Percentiles rank a stretch among this genome's conserved stretches.
phyloP scores from a whole-genome alignment of 2,329 filamentous ascomycete species.

The Alternaria arbusti region DNA sequence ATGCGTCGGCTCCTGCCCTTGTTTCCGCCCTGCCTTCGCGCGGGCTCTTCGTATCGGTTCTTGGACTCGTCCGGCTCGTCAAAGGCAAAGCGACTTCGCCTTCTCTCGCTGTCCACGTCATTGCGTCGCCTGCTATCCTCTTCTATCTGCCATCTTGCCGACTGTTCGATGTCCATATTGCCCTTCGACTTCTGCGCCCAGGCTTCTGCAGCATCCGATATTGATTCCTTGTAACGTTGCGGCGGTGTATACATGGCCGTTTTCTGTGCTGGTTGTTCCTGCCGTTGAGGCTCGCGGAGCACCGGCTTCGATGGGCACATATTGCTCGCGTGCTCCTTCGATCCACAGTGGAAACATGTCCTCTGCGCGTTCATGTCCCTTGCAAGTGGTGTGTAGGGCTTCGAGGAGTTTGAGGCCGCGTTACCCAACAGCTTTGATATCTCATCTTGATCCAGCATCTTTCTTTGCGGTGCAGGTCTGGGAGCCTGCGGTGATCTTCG shows the following conservation, averaged over 20 bases:
- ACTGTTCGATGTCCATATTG: conserved; percentile 19
- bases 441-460: conserved; percentile 37
- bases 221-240: conserved; percentile 19
- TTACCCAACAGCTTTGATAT: conserved; percentile 33
- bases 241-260: conserved; percentile 15
- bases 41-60: conserved; percentile 43
- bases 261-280: conserved; percentile 7
- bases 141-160: conserved; percentile 14
- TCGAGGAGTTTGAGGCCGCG: conserved; percentile 10
- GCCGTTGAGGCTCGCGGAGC: conserved; percentile 23
- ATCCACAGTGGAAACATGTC: conserved; percentile 42
- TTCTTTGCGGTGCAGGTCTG: conserved; percentile 19
- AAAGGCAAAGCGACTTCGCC: conserved; percentile 34
- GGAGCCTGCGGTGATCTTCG: background rate
- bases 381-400: conserved; percentile 31
- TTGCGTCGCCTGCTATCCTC: conserved; percentile 25
- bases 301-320: conserved; percentile 35
- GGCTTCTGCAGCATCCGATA: conserved; percentile 36
- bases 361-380: conserved; percentile 27
- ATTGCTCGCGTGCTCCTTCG: conserved; percentile 29
- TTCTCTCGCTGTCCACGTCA: conserved; percentile 27
- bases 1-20: conserved; percentile 25
- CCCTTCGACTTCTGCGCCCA: conserved; percentile 30
- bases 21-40: conserved; percentile 27
- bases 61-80: conserved; percentile 26